Base-by-base conservation (phyloP, 352 stramenopile species). In the Globisporangium mamillatum region DNA sequence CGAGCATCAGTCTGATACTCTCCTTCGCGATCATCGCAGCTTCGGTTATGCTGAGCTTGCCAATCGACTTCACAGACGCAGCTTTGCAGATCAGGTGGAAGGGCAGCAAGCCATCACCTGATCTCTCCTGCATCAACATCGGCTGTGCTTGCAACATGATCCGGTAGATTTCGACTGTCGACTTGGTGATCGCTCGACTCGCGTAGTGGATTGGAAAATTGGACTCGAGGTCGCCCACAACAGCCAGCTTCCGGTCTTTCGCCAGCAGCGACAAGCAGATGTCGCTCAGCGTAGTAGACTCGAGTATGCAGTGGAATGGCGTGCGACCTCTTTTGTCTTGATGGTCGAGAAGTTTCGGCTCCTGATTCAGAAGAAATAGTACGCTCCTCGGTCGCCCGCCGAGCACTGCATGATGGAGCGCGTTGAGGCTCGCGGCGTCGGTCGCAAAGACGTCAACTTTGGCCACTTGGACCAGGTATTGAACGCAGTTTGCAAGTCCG, bases 161-260 rank as follows among this genome's bases (percentile, higher is more conserved):
- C 22, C 69, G 69, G 44, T 74, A 78, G 52, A 91, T 82, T 41
- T 77, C 71, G 5, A 83, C 73, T 4, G 81, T 89, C 29, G 65
- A 68, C 16, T 64, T 41, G 60, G 84, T 91, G 25, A 91, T 60
- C 41, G 60, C 73, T 59, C 77, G 75, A n/a, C 78, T 91, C 4
- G 79, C 85, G 64, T 82, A 93, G 50, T 93, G 82, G 64, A 93
- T 80, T 4, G 84, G 78, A 50, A 80, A 80, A 48, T 77, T 80
- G 0, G 71, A 74, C 14, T 69, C 66, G 44, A 89, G 75, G 60
- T 91, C 80, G 25, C 75, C 72, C 36, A 75, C 81, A 12, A 77
- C 75, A 34, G 79, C 67, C 44, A 93, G 61, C 1, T 71, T 44
- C 2, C 38, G 14, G 54, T 89, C 64, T 24, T 76, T 55, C 25